Evolutionary conservation across 768 basidiomycete species (phyloP).

Genomic region (Calocera cornea): DNA sequence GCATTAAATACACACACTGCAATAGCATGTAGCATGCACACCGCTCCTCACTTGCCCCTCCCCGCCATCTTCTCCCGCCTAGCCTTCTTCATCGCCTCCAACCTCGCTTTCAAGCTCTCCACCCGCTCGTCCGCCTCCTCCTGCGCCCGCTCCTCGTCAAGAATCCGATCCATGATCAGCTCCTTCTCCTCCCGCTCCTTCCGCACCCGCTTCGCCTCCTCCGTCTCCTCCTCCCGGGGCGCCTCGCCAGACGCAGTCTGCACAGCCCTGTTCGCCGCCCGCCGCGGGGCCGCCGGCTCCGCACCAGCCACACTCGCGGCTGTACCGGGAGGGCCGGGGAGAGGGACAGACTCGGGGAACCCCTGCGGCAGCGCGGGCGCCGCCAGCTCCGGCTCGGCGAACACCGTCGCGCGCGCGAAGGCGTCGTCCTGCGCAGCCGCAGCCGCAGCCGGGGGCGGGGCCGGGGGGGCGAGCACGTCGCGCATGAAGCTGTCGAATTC

Average conservation of each 20-base stretch:
- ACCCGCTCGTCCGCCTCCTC: constrained; percentile 79
- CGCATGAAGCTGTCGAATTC: constrained; percentile 67
- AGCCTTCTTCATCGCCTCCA: constrained; percentile 42
- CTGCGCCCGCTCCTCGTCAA: constrained; percentile 76
- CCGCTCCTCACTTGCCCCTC: not conserved
- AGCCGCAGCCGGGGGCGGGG: no score
- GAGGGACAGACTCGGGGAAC: constrained; percentile 27
- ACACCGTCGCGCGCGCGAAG: constrained; percentile 56
- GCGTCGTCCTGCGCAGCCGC: constrained; percentile 24
- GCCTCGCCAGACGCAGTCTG: not conserved
- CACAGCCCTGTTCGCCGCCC: constrained; percentile 4
- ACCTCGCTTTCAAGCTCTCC: constrained; percentile 42
- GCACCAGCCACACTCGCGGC: not conserved
- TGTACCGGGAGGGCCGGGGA: not conserved
- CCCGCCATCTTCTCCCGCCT: not conserved
- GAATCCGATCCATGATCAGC: constrained; percentile 68
- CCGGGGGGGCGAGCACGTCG: constrained; percentile 11
- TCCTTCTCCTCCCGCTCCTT: constrained; percentile 64
- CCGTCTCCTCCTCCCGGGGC: constrained; percentile 27
- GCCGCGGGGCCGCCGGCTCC: constrained; percentile 19
- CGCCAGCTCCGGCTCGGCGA: constrained; percentile 51
- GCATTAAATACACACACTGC: no score
- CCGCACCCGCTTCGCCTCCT: constrained; percentile 34
- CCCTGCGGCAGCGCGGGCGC: constrained; percentile 33
- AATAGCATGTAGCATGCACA: no score